Evolutionary conservation across 2,329 filamentous ascomycete species (phyloP), one percentile per base, ranked within the genome.

Genomic region (Sclerotinia borealis): DNA sequence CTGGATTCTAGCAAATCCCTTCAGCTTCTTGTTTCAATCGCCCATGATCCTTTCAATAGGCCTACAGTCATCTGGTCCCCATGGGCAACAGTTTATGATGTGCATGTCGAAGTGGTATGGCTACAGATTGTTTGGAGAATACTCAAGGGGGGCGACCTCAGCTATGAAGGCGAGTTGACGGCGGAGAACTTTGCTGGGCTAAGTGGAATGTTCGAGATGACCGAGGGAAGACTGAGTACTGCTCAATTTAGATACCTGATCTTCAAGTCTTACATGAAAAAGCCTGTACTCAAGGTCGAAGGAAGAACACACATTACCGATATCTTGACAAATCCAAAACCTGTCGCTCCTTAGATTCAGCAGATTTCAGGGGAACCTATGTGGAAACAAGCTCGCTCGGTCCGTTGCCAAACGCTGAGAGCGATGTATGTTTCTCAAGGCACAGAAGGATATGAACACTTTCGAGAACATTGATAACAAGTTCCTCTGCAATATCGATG

Each of bases 161-260:
- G 50, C 37, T 37, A 45, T 22, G 41, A 29, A 47, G 36, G 36
- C 7, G 50, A 19, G 17, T 60, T 68, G 51, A 68, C 63, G 8
- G 54, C 61, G 11, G 52, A 56, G 11, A 69, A 67, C 63, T 68
- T 69, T 49, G 68, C 65, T n/a, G 50, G 52, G 25, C 50, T 68
- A n/a, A 70, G 67, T 65, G 61, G 65, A 43, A 64, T 31, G 47
- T 64, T 59, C 36, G 67, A 69, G 1, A 68, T 71, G 63, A 64
- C 61, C 5, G 65, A 68, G 58, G 66, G 50, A 27, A 51, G 60
- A 50, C 56, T 71, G 49, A 65, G 65, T 59, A 66, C 63, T 17
- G 65, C 60, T n/a, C 69, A 70, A 63, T 67, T 68, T 65, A 63
- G 68, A 51, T 70, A 65, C 48, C 61, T 70, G 55, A 37, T 71